Conservation (phyloP, 129 eudicot genomes). For the Centella asiatica region DNA sequence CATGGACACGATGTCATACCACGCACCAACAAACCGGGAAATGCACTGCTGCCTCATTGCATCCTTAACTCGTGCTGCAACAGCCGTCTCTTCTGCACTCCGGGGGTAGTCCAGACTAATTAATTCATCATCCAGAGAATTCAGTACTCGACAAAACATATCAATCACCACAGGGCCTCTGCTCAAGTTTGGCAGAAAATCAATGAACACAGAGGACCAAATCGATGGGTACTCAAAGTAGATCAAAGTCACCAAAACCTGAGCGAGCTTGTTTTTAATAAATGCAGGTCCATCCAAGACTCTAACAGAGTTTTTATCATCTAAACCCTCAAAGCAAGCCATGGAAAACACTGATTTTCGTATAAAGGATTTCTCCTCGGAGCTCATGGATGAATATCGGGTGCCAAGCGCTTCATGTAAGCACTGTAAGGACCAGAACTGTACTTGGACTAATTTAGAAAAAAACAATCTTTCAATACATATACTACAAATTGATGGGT, state of each 20-base stretch:
- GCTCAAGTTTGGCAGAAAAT: slow-evolving; percentile 56
- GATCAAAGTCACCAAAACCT: slow-evolving; percentile 65
- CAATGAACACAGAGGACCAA: slow-evolving; percentile 87
- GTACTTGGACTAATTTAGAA: slow-evolving; percentile 58
- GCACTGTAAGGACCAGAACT: slow-evolving; percentile 91
- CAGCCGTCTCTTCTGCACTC: slow-evolving; percentile 46
- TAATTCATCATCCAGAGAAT: slow-evolving; percentile 78
- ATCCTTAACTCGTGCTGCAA: slow-evolving; percentile 70
- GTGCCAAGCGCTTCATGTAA: slow-evolving; percentile 53
- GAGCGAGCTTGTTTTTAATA: slow-evolving; percentile 91
- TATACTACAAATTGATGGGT: slow-evolving; percentile 51
- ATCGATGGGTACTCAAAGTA: slow-evolving; percentile 61
- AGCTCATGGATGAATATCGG: slow-evolving; percentile 43
- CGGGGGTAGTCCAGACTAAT: slow-evolving; percentile 90
- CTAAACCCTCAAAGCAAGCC: slow-evolving; percentile 53
- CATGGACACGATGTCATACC: slow-evolving; percentile 67
- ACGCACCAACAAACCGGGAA: slow-evolving; percentile 57
- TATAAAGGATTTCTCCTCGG: slow-evolving; percentile 53
- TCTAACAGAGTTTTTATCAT: slow-evolving; percentile 38
- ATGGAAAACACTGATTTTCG: slow-evolving; percentile 77
- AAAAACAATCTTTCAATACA: slow-evolving; percentile 58
- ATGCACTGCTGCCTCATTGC: slow-evolving; percentile 97
- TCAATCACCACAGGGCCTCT: slow-evolving; percentile 74
- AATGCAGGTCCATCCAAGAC: slow-evolving; percentile 71
- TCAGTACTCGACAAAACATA: slow-evolving; percentile 86